These are phyloP conservation scores for Amanita brunnescens DNA, from an alignment of 768 basidiomycete genomes.

Conservation along the genomic window DNA sequence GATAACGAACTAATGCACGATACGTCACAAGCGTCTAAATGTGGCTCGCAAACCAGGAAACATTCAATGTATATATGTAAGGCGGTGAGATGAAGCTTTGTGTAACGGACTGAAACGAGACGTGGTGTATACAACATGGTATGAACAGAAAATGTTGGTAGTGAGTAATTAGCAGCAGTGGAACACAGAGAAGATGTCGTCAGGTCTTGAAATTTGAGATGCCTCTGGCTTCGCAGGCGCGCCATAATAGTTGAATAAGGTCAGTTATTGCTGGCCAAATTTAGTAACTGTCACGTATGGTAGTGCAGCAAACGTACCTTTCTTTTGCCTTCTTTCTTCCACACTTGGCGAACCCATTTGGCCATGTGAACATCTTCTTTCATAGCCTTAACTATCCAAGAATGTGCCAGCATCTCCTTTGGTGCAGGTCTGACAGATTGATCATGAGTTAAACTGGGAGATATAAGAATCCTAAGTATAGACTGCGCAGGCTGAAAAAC, in stretches of 20 bases:
- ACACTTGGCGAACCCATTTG: slow-evolving; percentile 79
- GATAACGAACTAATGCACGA: neutral
- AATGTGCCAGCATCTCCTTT: slow-evolving; percentile 73
- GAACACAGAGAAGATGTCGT: neutral
- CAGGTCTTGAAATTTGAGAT: neutral
- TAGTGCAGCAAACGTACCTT: slow-evolving; percentile 23
- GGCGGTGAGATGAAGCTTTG: neutral
- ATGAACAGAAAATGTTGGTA: neutral
- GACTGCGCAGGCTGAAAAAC: slow-evolving; percentile 18
- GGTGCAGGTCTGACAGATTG: slow-evolving; percentile 73
- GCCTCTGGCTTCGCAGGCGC: too few species aligned
- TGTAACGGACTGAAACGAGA: neutral
- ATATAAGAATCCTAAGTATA: neutral
- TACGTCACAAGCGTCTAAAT: neutral
- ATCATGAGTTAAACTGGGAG: slow-evolving; percentile 45
- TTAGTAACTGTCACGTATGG: neutral
- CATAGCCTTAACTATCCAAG: slow-evolving; percentile 74
- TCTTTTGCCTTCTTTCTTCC: slow-evolving; percentile 46
- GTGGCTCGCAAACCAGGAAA: neutral
- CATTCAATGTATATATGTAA: neutral
- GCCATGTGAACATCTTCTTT: slow-evolving; percentile 83
- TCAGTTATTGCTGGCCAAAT: neutral
- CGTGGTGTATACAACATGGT: slow-evolving; percentile 7
- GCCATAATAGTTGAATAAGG: neutral
- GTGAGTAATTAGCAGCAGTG: neutral